Conservation (phyloP, 768 basidiomycete genomes). For the Artomyces pyxidatus region DNA sequence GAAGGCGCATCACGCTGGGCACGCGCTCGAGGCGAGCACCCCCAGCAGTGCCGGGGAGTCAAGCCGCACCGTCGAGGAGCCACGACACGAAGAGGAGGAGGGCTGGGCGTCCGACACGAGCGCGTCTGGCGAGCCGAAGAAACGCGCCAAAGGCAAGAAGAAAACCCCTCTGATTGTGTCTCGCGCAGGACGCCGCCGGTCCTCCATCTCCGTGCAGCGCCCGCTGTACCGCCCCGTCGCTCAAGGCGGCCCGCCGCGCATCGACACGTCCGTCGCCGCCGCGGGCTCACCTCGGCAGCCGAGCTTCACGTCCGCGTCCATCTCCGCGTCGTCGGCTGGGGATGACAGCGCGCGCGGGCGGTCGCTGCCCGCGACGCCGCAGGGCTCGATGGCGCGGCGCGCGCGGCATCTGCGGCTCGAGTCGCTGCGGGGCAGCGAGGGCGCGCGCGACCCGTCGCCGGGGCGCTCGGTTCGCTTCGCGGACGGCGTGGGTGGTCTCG, state of each 20-base stretch:
- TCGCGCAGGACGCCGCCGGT: background rate
- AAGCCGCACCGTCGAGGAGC: constrained; percentile 10
- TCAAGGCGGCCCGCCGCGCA: constrained; percentile 9
- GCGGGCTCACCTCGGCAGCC: background rate
- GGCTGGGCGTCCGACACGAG: background rate
- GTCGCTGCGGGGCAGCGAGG: constrained; percentile 23
- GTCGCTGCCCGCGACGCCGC: constrained; percentile 5
- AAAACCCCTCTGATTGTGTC: background rate
- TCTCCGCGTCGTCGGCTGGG: background rate
- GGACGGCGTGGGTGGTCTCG: constrained; percentile 24
- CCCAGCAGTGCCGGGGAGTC: constrained; percentile 9
- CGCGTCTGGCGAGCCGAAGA: background rate
- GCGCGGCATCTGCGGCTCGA: constrained; percentile 23
- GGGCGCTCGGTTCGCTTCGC: constrained; percentile 41
- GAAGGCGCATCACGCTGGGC: constrained; percentile 26
- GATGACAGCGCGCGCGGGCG: constrained; percentile 19
- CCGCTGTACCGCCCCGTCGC: constrained; percentile 12
- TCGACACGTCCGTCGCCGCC: constrained; percentile 13
- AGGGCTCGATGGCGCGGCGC: constrained; percentile 4
- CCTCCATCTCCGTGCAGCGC: constrained; percentile 1
- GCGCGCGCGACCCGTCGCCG: constrained; percentile 34
- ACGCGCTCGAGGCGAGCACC: constrained; percentile 50
- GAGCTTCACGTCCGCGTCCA: background rate
- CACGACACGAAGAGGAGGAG: background rate
- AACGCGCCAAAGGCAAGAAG: background rate